Evolutionary conservation across 192 early-diverging fungal species (phyloP), one percentile per base, ranked within the genome.

Genomic region (Mortierella claussenii): DNA sequence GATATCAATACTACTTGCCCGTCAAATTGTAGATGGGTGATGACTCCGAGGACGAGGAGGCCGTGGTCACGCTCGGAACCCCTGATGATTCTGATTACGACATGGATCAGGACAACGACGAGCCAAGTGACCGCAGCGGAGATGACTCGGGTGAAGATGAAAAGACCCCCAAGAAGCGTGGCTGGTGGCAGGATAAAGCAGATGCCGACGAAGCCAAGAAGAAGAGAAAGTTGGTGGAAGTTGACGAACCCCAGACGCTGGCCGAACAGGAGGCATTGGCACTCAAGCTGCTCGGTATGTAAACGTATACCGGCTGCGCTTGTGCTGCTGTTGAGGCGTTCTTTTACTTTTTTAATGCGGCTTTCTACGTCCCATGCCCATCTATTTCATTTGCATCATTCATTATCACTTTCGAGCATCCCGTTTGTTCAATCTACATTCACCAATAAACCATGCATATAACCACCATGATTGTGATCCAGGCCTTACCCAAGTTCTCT

Each of bases 241-340:
- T 84, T 18, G 85, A 83, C 27, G 81, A 83, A 47, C 87, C 87
- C 24, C 70, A 82, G 60, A 88, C 85, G 15, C 65, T 89, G 23
- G 80, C 81, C 54, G 88, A 89, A 56, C 85, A 89, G 70, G 88
- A 89, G 80, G 83, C 81, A 32, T 66, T 89, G 49, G 88, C 86
- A 2, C 80, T 89, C 46, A 80, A 80, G 45, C 68, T 89, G 43
- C 69, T 89, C 17, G 71, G 71, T 23, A 12, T 75, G 56, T 75
- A 74, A 28, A 57, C n/a, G 18, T 27, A 47, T 17, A 1, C 42
- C 2, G 9, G 15, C 30, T 23, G 26, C 24, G 28, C 27, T 24
- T 21, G 27, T 27, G 21, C 15, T 13, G 15, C 13, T 45, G 17
- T 20, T 9, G 4, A 13, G 17, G 15, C 43, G 17, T 3, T 45